Percentiles rank a stretch among this genome's conserved stretches.
These are phyloP conservation scores for Aureoboletus auriporus DNA, from an alignment of 768 basidiomycete species.

Conservation along the genomic window DNA sequence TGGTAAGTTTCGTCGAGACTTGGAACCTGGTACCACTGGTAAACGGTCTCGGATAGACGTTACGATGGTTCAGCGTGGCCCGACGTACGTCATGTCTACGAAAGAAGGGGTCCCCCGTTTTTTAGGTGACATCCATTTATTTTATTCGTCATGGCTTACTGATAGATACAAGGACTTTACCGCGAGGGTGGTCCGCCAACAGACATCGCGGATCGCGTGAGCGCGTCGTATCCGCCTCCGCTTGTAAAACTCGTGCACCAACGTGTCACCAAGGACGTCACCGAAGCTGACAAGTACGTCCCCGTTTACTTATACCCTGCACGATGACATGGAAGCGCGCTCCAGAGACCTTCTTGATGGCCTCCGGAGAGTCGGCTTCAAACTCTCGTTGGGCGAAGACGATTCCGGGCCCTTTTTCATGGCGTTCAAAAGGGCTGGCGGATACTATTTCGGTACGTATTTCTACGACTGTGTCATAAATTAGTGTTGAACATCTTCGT, in stretches of 20 bases:
- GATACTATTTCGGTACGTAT: slow-evolving; percentile 61
- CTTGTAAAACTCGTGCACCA: slow-evolving; percentile 30
- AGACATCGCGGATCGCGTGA: slow-evolving; percentile 53
- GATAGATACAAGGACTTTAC: slow-evolving; percentile 29
- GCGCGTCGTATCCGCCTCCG: slow-evolving; percentile 41
- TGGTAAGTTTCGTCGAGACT: slow-evolving; percentile 28
- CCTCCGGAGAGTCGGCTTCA: slow-evolving; percentile 56
- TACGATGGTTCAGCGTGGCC: slow-evolving; percentile 48
- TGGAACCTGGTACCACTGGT: neutral
- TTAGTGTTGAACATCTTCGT: too few species aligned
- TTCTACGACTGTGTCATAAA: neutral
- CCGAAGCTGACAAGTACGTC: slow-evolving; percentile 51
- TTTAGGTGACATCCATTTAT: slow-evolving; percentile 7
- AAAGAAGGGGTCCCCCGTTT: slow-evolving; percentile 35
- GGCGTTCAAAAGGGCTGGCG: slow-evolving; percentile 48
- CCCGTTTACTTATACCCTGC: neutral
- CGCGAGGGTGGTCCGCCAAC: slow-evolving; percentile 43
- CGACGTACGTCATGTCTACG: slow-evolving; percentile 51
- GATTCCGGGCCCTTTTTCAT: slow-evolving; percentile 48
- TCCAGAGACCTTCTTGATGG: slow-evolving; percentile 51
- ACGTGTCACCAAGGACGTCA: slow-evolving; percentile 40
- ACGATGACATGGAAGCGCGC: neutral
- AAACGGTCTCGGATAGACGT: slow-evolving; percentile 29
- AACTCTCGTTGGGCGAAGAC: slow-evolving; percentile 45
- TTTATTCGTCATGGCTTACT: slow-evolving; percentile 14